Evolutionary conservation across 2,329 filamentous ascomycete species (phyloP).

Genomic region (Paracamarosporium sp.): DNA sequence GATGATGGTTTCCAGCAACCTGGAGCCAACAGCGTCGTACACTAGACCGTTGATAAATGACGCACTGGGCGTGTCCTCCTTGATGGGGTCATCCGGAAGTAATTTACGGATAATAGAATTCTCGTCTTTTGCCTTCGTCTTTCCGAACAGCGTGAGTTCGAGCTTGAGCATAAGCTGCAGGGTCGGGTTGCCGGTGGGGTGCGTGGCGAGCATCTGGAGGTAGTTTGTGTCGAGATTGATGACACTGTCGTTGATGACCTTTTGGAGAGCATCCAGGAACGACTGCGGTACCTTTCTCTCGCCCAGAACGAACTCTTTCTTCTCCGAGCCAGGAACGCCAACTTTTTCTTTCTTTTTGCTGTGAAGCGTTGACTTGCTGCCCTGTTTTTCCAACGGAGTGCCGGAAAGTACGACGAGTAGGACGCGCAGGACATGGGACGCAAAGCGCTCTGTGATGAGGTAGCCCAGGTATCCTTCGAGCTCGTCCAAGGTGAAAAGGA

Average conservation of each 20-base stretch:
- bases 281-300: conserved; percentile 73
- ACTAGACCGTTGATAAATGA: conserved; percentile 85
- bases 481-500: conserved; percentile 83
- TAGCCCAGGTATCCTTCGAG: conserved; percentile 84
- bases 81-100: conserved; percentile 78
- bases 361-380: conserved; percentile 74
- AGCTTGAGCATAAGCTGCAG: conserved; percentile 90
- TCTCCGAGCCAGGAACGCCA: conserved; percentile 56
- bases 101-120: conserved; percentile 77
- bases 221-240: conserved; percentile 78
- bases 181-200: conserved; percentile 89
- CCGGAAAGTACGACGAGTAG: conserved; percentile 87
- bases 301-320: conserved; percentile 50
- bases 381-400: conserved; percentile 71
- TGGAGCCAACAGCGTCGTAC: conserved; percentile 89
- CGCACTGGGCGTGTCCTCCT: conserved; percentile 75
- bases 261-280: conserved; percentile 78
- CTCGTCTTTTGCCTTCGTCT: conserved; percentile 68
- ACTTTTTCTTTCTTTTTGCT: conserved; percentile 93
- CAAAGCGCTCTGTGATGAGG: conserved; percentile 85
- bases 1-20: conserved; percentile 86
- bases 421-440: conserved; percentile 88
- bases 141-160: conserved; percentile 77
- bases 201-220: conserved; percentile 82
- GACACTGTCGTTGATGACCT: conserved; percentile 81